Conservation (phyloP, 495 filamentous ascomycete species). For the Aspergillus affinis region DNA sequence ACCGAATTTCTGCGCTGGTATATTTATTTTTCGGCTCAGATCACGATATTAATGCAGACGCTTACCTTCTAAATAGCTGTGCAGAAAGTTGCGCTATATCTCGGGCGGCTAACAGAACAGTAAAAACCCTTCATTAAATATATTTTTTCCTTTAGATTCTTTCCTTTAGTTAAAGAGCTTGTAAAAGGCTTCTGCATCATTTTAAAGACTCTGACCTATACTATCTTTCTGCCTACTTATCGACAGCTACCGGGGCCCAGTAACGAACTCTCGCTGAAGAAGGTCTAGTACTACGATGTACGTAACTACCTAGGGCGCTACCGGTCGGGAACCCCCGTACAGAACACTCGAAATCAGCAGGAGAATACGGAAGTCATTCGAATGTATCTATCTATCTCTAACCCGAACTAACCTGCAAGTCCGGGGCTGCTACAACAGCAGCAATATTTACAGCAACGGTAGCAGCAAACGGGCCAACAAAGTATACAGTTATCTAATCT, state of each 20-base stretch:
- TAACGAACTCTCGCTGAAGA: slow-evolving; percentile 16
- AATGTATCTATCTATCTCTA: slow-evolving; percentile 12
- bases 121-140: slow-evolving; percentile 30
- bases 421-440: not conserved
- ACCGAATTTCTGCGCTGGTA: slow-evolving; percentile 49
- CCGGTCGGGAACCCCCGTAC: not conserved
- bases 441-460: not conserved
- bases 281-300: slow-evolving; percentile 22
- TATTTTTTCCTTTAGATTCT: slow-evolving; percentile 45
- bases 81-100: slow-evolving; percentile 31
- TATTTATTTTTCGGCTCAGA: slow-evolving; percentile 47
- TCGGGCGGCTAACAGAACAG: slow-evolving; percentile 31
- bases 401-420: not conserved
- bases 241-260: slow-evolving; percentile 26
- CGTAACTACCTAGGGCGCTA: slow-evolving; percentile 20
- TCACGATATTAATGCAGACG: slow-evolving; percentile 25
- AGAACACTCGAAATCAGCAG: slow-evolving; percentile 8
- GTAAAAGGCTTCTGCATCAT: slow-evolving; percentile 44
- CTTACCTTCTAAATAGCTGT: slow-evolving; percentile 28
- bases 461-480: not conserved
- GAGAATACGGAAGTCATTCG: slow-evolving; percentile 18
- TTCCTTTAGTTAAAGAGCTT: slow-evolving; percentile 62
- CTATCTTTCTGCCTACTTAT: slow-evolving; percentile 58
- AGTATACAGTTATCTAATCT: not conserved
- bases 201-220: slow-evolving; percentile 56